Base-by-base conservation (phyloP, 2,329 filamentous ascomycete genomes). In the Amauroascus niger region DNA sequence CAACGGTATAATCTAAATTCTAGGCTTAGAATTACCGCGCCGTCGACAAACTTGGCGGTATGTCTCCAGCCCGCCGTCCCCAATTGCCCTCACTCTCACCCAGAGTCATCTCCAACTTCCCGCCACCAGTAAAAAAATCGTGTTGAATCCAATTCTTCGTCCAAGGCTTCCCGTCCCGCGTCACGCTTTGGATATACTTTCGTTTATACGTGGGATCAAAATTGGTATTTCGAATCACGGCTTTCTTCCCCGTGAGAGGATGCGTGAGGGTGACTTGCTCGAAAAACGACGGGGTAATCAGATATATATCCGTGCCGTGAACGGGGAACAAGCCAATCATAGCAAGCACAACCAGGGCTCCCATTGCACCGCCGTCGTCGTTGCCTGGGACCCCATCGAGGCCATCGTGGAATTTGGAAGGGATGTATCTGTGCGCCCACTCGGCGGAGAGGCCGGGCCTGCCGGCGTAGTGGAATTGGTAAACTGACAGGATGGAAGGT, bases 301-400 rank as follows among this genome's bases (percentile, higher is more conserved):
- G 75, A 59, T 87, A 87, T 0, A 86, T 81, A 57, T 86, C 71
- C 61, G 86, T 83, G 0, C 83, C 83, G 0, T 81, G 75, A 39
- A 85, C 81, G 0, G 84, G 84, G 65, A 82, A 87, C 6, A 87
- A 68, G 0, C 84, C 84, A 71, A 87, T 79, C 83, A 87, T 86
- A 24, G 76, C 72, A 1, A 86, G 76, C 0, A 79, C 79, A 0
- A 81, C 71, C 55, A 86, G 87, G 0, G 77, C 78, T 18, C 82
- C 83, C 82, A 87, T 86, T 0, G 83, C 81, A 2, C 84, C 84
- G 49, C 76, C 78, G 63, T 87, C 84, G 55, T 87, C 83, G 62
- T 87, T 87, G 0, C 84, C 84, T 0, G 84, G 82, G 6, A 87
- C 76, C 0, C 83, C 83, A 1, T 68, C 69, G 0, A 79, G 69